Conservation (phyloP, 2,329 filamentous ascomycete species). For the Ophiostoma sp. region DNA sequence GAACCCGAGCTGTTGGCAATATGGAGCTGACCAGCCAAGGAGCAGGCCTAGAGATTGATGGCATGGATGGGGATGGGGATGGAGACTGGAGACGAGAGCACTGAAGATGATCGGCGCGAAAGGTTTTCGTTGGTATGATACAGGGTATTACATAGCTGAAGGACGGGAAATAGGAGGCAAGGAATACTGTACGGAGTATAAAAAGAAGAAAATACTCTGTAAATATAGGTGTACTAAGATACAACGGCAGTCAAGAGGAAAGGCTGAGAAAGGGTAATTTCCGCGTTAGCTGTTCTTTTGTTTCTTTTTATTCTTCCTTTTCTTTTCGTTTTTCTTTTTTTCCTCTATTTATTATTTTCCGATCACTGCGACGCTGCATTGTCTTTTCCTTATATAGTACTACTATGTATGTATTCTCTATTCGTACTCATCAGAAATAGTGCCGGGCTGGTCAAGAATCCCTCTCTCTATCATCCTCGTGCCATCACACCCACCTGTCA, state of each 20-base stretch:
- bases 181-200: no score
- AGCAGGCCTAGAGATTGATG: not conserved
- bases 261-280: not conserved
- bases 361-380: slow-evolving; percentile 3
- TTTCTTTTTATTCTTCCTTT: not conserved
- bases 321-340: not conserved
- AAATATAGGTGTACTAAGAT: not conserved
- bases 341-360: slow-evolving; percentile 10
- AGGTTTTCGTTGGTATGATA: not conserved
- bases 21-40: not conserved
- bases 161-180: no score
- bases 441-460: not conserved
- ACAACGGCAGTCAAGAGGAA: not conserved
- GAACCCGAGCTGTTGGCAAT: slow-evolving; percentile 6
- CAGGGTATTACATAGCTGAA: no score
- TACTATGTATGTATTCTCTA: not conserved
- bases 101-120: slow-evolving; percentile 4
- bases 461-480: not conserved
- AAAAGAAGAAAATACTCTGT: no score
- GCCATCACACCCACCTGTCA: not conserved
- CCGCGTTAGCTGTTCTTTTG: not conserved
- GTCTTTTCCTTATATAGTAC: not conserved
- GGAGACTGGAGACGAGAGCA: not conserved
- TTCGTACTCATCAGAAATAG: no score
- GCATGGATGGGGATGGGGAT: not conserved